These are phyloP conservation scores for Dalechampia spathulata DNA, from an alignment of 441 rosid genomes.

Conservation along the genomic window DNA sequence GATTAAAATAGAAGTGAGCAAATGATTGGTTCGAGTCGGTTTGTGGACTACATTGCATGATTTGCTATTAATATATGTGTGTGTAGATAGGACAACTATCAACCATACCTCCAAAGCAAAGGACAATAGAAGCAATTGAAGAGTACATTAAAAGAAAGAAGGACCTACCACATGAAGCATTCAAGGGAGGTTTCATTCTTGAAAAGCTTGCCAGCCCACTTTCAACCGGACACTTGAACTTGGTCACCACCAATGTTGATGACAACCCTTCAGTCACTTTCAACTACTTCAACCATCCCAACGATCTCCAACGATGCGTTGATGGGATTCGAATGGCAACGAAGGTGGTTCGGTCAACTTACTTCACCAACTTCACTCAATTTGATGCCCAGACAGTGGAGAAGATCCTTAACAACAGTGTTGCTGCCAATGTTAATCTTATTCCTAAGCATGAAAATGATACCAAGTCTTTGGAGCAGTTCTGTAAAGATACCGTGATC, in stretches of 20 bases:
- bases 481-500: conserved; percentile 90
- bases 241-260: conserved; percentile 58
- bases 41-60: no score
- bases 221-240: conserved; percentile 64
- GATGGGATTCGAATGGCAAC: conserved; percentile 54
- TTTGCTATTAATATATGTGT: background rate
- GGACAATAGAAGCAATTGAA: conserved; percentile 53
- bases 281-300: conserved; percentile 81
- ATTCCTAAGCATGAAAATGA: conserved; percentile 69
- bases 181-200: conserved; percentile 86
- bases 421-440: conserved; percentile 70
- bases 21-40: no score
- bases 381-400: conserved; percentile 41
- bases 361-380: conserved; percentile 56
- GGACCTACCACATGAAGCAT: conserved; percentile 62
- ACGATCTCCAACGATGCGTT: conserved; percentile 66
- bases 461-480: conserved; percentile 83
- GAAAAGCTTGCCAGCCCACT: conserved; percentile 69
- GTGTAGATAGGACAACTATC: conserved; percentile 81
- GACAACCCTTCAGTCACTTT: conserved; percentile 84
- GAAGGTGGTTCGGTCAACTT: conserved; percentile 53
- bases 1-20: no score
- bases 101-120: conserved; percentile 63
- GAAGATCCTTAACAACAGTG: conserved; percentile 63
- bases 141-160: conserved; percentile 48